A percentile compares a stretch with the other conserved stretches of the same genome.
These are phyloP conservation scores for Arabis hirsuta DNA, from an alignment of 345 rosid species.

Conservation along the genomic window DNA sequence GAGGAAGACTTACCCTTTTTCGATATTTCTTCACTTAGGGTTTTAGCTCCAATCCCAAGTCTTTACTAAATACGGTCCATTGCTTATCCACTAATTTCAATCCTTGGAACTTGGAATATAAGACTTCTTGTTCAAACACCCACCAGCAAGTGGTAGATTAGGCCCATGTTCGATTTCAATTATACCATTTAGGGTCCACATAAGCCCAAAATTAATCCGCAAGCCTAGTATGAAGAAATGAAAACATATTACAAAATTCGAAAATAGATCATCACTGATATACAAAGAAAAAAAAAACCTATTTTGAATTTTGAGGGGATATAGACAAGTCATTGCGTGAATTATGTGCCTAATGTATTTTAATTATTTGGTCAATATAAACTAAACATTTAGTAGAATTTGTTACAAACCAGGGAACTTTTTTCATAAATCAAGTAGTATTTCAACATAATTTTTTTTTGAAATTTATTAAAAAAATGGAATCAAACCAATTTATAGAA, in stretches of 20 bases:
- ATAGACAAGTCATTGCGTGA: too few species aligned
- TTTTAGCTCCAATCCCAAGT: conserved; percentile 27
- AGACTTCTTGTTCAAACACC: conserved; percentile 23
- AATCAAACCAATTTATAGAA: too few species aligned
- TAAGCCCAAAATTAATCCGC: conserved; percentile 10
- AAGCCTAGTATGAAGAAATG: not conserved
- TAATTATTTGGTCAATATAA: too few species aligned
- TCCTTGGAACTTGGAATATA: conserved; percentile 34
- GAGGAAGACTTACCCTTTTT: conserved; percentile 30
- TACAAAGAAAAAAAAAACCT: too few species aligned
- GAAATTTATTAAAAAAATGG: not conserved
- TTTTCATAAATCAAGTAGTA: too few species aligned
- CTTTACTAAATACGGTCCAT: conserved; percentile 18
- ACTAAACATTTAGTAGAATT: too few species aligned
- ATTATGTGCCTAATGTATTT: too few species aligned
- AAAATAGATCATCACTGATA: not conserved
- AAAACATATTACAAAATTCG: not conserved
- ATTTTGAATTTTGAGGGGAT: too few species aligned
- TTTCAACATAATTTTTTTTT: too few species aligned
- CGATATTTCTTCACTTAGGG: conserved; percentile 29
- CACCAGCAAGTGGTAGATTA: conserved; percentile 8
- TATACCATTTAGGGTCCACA: conserved; percentile 24
- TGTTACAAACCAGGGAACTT: too few species aligned
- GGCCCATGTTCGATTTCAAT: conserved; percentile 24
- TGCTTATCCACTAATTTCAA: conserved; percentile 30